Base-by-base conservation (phyloP, 352 stramenopile genomes). In the Phytophthora pseudosyringae region DNA sequence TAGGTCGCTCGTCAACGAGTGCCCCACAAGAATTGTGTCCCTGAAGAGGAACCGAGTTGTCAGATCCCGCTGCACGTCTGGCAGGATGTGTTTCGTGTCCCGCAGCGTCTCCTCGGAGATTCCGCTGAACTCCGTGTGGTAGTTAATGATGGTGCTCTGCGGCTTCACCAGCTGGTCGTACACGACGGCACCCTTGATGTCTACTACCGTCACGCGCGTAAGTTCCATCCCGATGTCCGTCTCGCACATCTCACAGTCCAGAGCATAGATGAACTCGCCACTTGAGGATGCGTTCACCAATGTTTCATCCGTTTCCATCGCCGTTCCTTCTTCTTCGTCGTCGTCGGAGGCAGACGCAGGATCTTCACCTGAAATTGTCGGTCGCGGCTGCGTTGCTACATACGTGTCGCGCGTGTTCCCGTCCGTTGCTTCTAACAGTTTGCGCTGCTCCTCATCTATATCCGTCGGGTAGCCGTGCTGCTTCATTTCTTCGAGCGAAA, bases 161-260 rank as follows among this genome's bases (percentile, higher is more conserved):
- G 90, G 90, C 68, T 94, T 93, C 15, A 95, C 86, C 12, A 95
- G 67, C 41, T 91, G 69, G 56, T 97, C 87, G 63, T 95, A 94
- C 12, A 95, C 82, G n/a, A 91, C 73, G 5, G 47, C 29, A 1
- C 81, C 73, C 8, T 74, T 43, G 9, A 77, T 67, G 35, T 95
- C 73, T 5, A 95, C 84, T 3, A 95, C 74, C 1, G 89, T 96
- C 36, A 94, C 74, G 21, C 89, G 86, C 44, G 89, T 95, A 15
- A 96, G 71, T 60, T 94, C 86, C 71, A 87, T 86, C 25, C 89
- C 89, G 29, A 94, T 68, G 44, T 91, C 88, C 2, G 89, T 97
- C 67, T 95, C 83, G 50, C 88, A 95, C 89, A 97, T 97, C 57
- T 97, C 89, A 64, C 89, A 97, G 53, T 97, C 89, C 40, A 97